These are phyloP conservation scores for Actinomucor elegans DNA, from an alignment of 371 early-diverging fungal genomes.

Conservation along the genomic window DNA sequence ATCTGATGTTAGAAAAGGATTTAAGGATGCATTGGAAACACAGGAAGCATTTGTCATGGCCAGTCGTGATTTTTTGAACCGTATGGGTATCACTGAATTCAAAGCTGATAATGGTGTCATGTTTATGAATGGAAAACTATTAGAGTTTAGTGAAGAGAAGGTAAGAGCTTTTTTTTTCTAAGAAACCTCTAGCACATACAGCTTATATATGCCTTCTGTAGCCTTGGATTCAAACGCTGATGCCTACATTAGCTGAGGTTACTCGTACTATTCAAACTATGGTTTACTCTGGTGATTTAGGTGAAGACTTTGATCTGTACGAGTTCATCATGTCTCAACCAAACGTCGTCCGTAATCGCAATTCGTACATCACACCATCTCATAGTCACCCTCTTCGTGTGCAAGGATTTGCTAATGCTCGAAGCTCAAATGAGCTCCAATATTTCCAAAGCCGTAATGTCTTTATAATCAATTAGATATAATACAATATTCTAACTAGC, in stretches of 20 bases:
- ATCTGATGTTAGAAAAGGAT: conserved; percentile 1
- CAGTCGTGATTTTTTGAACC: conserved; percentile 23
- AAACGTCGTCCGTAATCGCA: conserved; percentile 58
- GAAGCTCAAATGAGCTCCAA: neutral
- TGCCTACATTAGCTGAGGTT: conserved; percentile 33
- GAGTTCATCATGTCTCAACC: conserved; percentile 65
- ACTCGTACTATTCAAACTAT: conserved; percentile 26
- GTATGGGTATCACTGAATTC: conserved; percentile 31
- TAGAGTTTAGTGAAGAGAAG: conserved; percentile 55
- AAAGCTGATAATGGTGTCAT: conserved; percentile 38
- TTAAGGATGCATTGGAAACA: conserved; percentile 30
- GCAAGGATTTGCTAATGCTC: conserved; percentile 11
- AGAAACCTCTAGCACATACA: too few species aligned
- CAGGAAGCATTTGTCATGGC: conserved; percentile 24
- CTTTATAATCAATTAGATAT: conserved; percentile 1
- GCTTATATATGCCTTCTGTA: too few species aligned
- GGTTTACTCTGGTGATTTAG: conserved; percentile 36
- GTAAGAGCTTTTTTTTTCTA: conserved; percentile 8
- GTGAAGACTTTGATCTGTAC: conserved; percentile 57
- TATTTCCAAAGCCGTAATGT: conserved; percentile 23
- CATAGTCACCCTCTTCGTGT: conserved; percentile 57
- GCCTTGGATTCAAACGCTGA: conserved; percentile 37
- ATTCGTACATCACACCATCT: conserved; percentile 60
- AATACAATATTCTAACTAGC: neutral
- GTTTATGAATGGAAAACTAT: conserved; percentile 82